Evolutionary conservation across 2,329 filamentous ascomycete species (phyloP).

Genomic region (Aspergillus fumigatiaffinis): DNA sequence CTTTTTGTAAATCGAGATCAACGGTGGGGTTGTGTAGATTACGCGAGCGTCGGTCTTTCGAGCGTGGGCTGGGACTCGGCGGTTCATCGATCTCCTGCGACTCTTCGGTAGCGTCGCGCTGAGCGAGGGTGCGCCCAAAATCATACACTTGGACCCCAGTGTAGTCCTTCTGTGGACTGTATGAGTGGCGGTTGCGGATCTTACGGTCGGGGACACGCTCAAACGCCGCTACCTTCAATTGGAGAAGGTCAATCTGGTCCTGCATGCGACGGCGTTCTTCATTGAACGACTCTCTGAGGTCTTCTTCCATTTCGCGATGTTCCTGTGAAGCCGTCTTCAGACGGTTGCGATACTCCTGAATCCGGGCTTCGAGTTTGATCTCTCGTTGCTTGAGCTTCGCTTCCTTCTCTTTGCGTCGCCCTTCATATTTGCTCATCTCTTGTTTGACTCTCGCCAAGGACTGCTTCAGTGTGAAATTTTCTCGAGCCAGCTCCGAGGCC

Average conservation of each 20-base stretch:
- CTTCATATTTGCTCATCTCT: conserved; percentile 41
- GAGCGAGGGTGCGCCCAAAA: conserved; percentile 19
- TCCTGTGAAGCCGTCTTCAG: conserved; percentile 33
- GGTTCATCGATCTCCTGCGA: conserved; percentile 30
- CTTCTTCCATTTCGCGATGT: conserved; percentile 35
- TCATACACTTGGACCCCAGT: conserved; percentile 27
- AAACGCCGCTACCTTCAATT: conserved; percentile 25
- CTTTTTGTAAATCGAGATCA: conserved; percentile 22
- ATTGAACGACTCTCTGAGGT: conserved; percentile 29
- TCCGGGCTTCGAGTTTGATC: conserved; percentile 34
- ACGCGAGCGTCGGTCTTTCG: conserved; percentile 25
- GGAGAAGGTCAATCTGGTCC: conserved; percentile 36
- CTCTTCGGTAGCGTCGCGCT: conserved; percentile 19
- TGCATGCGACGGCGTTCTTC: conserved; percentile 38
- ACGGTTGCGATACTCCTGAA: conserved; percentile 40
- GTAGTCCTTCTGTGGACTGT: conserved; percentile 28
- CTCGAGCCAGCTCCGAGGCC: conserved; percentile 37
- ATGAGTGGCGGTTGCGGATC: conserved; percentile 17
- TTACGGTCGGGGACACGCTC: conserved; percentile 23
- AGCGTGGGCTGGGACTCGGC: conserved; percentile 33
- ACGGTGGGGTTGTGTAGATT: conserved; percentile 15
- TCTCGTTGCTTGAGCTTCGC: conserved; percentile 39
- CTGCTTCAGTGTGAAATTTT: conserved; percentile 40
- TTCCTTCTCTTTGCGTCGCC: conserved; percentile 41
- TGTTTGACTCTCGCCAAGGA: conserved; percentile 39